Base-by-base conservation (phyloP, 495 filamentous ascomycete genomes). In the Neurospora sp. region DNA sequence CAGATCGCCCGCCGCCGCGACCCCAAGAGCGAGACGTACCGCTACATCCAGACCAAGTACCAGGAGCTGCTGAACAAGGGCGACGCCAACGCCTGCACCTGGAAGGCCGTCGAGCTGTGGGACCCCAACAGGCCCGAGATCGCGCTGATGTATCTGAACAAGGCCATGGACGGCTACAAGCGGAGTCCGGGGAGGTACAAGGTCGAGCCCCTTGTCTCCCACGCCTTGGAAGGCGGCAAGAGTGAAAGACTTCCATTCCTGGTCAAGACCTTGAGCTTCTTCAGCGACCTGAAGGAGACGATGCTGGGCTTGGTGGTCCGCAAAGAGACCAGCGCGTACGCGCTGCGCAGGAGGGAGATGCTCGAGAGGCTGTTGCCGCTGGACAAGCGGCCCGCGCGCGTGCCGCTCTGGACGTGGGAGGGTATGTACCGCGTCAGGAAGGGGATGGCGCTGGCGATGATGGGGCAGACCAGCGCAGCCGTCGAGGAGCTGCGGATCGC, bases 361-460 rank as follows among this genome's bases (percentile, higher is more conserved):
- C 54, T 62, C 54, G 12, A 35, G 5, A 5, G 12, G 20, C 6
- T 62, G 23, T 62, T 62, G 54, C 23, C 23, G 1, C 54, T 62
- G 54, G 54, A 62, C 23, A 62, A 62, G 23, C 12, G 12, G 6
- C 20, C 40, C 39, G 49, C 38, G 18, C 31, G 79, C 16, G 11
- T 35, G 18, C 77, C 79, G 54, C 72, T 46, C 70, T 85, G 83
- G 83, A 73, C 76, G 39, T 80, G 78, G 77, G 80, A 82, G 69
- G 49, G 44, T 2, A 54, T 70, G 71, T 84, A 80, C 74, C 72
- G 78, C 14, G 72, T 76, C 31, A 75, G 62, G 41, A 76, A 76
- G 1, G 80, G 78, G 44, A 37, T 14, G 23, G 77, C 83, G 70
- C 72, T 77, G 18, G 9, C 75, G 14, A 40, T 72, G 40, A 74